Evolutionary conservation across 257 asterid species (phyloP), one percentile per base, ranked within the genome.

Genomic region (Echites panduratus): DNA sequence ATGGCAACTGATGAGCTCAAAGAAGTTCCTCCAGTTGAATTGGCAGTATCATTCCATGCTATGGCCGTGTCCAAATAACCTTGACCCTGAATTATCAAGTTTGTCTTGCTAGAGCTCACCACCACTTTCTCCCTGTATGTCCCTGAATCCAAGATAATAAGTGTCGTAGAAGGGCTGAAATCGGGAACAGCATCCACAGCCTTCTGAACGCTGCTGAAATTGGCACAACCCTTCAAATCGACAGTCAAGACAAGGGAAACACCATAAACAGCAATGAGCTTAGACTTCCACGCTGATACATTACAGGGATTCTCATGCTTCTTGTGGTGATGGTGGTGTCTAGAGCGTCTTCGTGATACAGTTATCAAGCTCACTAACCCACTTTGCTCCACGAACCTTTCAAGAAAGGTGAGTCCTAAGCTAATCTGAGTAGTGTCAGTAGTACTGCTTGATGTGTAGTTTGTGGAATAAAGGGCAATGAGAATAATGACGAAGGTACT

Each of bases 31-130:
- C 97, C 97, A 0, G 91, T 81, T 22, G 98, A 91, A 81, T 87
- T 86, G 5, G 92, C 88, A 2, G 96, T 91, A 83, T 91, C 98
- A 48, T 93, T 91, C 98, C 97, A 93, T 41, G 79, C 77, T 62
- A 93, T 81, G 71, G 77, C 75, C 2, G 96, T 93, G 79, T 80
- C 86, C 66, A 53, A 82, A 73, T 87, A 86, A 44, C 97, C 98
- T 77, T 87, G 87, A 0, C 98, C 98, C 82, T 88, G 76, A 35
- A 93, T 43, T 80, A 93, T 88, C 81, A 93, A 43, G 69, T 88
- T 93, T 16, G 77, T 86, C 80, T 93, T 93, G 87, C 64, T 89
- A 0, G 77, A 49, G 61, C 17, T 79, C 54, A 91, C 87, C 24
- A 65, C 83, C 73, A 93, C 85, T 71, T 93, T 93, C 81, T 93